Base-by-base conservation (phyloP, 768 basidiomycete genomes). In the Lactifluus hygrophoroides region DNA sequence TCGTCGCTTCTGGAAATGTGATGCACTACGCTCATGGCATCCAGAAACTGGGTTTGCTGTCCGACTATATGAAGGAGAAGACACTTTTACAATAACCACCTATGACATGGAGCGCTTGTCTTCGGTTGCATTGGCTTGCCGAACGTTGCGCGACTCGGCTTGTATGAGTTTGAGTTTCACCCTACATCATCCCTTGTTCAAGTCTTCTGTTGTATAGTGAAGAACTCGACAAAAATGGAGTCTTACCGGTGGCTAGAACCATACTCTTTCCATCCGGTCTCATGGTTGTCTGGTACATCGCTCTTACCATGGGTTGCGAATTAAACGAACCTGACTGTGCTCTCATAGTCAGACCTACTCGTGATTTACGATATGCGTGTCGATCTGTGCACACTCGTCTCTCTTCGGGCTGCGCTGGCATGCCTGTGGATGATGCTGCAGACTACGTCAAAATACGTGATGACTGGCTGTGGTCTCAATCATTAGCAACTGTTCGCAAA, bases 361-460 rank as follows among this genome's bases (percentile, higher is more conserved):
- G 73, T 50, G 86, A 90, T 70, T 71, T 90, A 23, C 80, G 86
- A 17, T 46, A 74, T 42, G 68, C 72, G 6, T 75, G 69, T 46
- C 72, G 70, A 58, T 79, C 83, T 0, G 64, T 84, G n/a, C 71
- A 79, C 56, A 66, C 71, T 8, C 79, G 78, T 10, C 75, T 91
- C 23, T 86, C 88, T 19, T 65, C 73, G 1, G 79, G 85, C 2
- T 72, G 72, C 65, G 85, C 88, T 9, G 89, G 89, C 2, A 66
- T 74, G 43, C 76, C 80, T 17, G 82, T 79, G 7, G 80, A 88
- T 62, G 89, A 90, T 56, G 56, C 69, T 3, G 67, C 69, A 7
- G 88, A 90, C 70, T 74, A 84, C 16, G 73, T 73, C 23, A 64
- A 78, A 4, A 76, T 91, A 10, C 75, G 82, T 21, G 82, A 86